A percentile compares a stretch with the other conserved stretches of the same genome.
These are phyloP conservation scores for Kwoniella dendrophila DNA, from an alignment of 768 basidiomycete species.

Conservation along the genomic window DNA sequence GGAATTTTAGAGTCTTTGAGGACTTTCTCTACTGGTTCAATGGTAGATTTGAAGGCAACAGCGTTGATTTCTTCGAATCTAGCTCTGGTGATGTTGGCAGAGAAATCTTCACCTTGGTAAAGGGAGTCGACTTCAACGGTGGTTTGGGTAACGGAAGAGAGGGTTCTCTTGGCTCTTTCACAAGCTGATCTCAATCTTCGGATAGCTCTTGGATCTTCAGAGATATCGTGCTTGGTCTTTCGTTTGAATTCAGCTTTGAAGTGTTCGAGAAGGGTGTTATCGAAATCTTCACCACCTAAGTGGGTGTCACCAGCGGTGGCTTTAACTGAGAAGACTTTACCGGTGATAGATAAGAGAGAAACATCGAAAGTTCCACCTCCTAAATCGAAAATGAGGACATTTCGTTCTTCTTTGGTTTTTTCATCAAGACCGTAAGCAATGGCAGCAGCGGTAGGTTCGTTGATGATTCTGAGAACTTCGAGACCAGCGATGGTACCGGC, in stretches of 20 bases:
- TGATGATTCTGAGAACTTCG: conserved; percentile 99
- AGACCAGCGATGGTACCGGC: conserved; percentile 97
- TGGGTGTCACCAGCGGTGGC: conserved; percentile 99
- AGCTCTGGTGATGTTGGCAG: conserved; percentile 96
- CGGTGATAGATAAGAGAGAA: conserved; percentile 93
- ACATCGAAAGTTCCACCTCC: conserved; percentile 99
- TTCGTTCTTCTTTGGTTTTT: conserved; percentile 91
- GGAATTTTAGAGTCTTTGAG: conserved; percentile 98
- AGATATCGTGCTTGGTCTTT: conserved; percentile 96
- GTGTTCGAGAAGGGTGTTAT: conserved; percentile 95
- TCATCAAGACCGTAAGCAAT: conserved; percentile 96
- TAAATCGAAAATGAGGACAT: conserved; percentile 98
- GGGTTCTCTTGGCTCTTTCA: conserved; percentile 98
- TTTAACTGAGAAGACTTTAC: conserved; percentile 83
- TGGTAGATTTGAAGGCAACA: conserved; percentile 87
- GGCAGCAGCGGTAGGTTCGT: conserved; percentile 98
- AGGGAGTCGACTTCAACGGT: conserved; percentile 99
- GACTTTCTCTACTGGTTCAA: conserved; percentile 98
- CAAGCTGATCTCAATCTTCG: conserved; percentile 93
- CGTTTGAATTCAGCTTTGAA: conserved; percentile 99
- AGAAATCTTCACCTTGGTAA: conserved; percentile 96
- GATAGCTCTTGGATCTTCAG: conserved; percentile 93
- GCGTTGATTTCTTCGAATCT: conserved; percentile 99
- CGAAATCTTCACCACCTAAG: conserved; percentile 99
- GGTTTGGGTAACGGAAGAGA: conserved; percentile 97